These are phyloP conservation scores for Rhynchosporium secalis DNA, from an alignment of 2,329 filamentous ascomycete genomes.

Conservation along the genomic window DNA sequence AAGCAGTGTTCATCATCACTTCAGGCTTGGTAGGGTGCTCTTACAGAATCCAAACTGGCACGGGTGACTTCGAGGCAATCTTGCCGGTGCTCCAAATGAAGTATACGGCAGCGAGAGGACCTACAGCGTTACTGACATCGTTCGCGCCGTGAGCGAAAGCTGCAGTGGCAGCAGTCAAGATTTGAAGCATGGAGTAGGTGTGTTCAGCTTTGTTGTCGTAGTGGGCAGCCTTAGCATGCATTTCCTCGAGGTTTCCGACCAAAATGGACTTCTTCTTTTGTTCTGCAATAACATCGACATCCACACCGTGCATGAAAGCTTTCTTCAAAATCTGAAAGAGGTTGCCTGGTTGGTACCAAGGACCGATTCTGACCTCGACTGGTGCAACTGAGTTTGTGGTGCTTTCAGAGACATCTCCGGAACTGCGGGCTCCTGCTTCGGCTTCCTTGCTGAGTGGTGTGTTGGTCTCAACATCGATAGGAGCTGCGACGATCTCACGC, in stretches of 20 bases:
- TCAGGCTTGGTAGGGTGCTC: background rate
- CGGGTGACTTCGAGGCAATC: slow-evolving; percentile 44
- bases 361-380: background rate
- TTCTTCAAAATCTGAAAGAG: slow-evolving; percentile 42
- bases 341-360: slow-evolving; percentile 3
- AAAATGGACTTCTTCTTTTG: slow-evolving; percentile 48
- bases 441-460: background rate
- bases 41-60: slow-evolving; percentile 60
- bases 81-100: slow-evolving; percentile 56
- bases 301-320: slow-evolving; percentile 50
- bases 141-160: slow-evolving; percentile 72
- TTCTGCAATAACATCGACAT: slow-evolving; percentile 45
- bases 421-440: background rate
- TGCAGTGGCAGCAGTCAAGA: slow-evolving; percentile 69
- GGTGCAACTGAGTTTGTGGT: background rate
- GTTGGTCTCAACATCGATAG: slow-evolving; percentile 6
- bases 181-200: slow-evolving; percentile 65
- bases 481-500: background rate
- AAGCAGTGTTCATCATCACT: background rate
- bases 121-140: slow-evolving; percentile 61
- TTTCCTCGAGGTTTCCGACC: slow-evolving; percentile 52
- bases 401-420: background rate
- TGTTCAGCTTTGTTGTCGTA: slow-evolving; percentile 64
- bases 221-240: slow-evolving; percentile 54
- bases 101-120: slow-evolving; percentile 63